Evolutionary conservation across 2,329 filamentous ascomycete genomes (phyloP).

Genomic region (Apiospora pterosperma): DNA sequence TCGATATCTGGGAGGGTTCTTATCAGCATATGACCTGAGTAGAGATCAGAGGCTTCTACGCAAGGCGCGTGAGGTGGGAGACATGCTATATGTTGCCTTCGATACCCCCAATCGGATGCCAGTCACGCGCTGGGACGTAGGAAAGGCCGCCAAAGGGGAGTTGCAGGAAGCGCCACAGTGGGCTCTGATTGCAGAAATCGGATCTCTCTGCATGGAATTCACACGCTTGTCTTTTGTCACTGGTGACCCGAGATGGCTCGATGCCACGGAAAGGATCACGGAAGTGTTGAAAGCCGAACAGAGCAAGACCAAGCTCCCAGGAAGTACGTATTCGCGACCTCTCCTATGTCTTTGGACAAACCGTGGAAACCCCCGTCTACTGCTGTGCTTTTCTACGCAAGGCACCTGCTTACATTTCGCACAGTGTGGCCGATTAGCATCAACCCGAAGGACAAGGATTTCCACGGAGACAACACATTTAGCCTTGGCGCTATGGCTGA

Average conservation of each 20-base stretch:
- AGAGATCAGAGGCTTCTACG: conserved; percentile 29
- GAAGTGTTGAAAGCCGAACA: conserved; percentile 21
- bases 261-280: conserved; percentile 26
- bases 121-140: conserved; percentile 23
- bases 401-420: background rate
- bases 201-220: conserved; percentile 28
- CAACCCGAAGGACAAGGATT: conserved; percentile 51
- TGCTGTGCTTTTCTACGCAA: background rate
- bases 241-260: conserved; percentile 27
- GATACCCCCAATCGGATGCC: conserved; percentile 30
- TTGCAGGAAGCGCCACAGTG: conserved; percentile 16
- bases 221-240: conserved; percentile 28
- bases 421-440: conserved; percentile 65
- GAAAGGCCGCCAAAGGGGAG: conserved; percentile 17
- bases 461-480: conserved; percentile 28
- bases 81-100: conserved; percentile 32
- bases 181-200: conserved; percentile 26
- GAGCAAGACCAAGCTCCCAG: conserved; percentile 31
- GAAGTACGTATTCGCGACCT: conserved; percentile 23
- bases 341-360: background rate
- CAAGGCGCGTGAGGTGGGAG: conserved; percentile 37
- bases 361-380: too few relatives aligned
- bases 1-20: conserved; percentile 28
- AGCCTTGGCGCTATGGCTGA: conserved; percentile 33
- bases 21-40: conserved; percentile 34